These are phyloP conservation scores for Aspergillus tubingensis DNA, from an alignment of 2,329 filamentous ascomycete species.

Conservation along the genomic window DNA sequence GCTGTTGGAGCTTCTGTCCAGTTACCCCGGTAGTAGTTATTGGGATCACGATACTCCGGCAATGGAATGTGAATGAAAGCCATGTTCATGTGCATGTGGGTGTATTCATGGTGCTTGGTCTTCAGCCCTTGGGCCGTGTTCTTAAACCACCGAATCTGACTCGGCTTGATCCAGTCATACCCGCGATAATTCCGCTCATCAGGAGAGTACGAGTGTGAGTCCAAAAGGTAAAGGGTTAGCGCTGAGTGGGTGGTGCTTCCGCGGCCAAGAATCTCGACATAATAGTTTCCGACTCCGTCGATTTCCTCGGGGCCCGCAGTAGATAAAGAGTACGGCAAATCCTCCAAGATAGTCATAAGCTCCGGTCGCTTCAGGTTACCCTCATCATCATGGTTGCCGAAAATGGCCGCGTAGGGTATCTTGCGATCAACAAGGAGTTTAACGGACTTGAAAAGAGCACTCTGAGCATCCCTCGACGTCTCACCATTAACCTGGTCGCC, in stretches of 20 bases:
- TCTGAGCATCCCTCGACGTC: slow-evolving; percentile 86
- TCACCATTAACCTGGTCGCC: slow-evolving; percentile 97
- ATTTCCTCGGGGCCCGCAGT: slow-evolving; percentile 77
- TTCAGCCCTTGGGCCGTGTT: slow-evolving; percentile 73
- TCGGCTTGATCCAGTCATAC: slow-evolving; percentile 96
- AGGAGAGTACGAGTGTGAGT: slow-evolving; percentile 88
- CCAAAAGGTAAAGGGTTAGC: slow-evolving; percentile 89
- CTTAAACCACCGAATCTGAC: slow-evolving; percentile 93
- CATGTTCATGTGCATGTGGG: slow-evolving; percentile 89
- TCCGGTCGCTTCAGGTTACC: slow-evolving; percentile 72
- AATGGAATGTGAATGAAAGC: slow-evolving; percentile 97
- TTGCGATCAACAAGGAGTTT: slow-evolving; percentile 80
- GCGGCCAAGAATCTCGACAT: slow-evolving; percentile 82
- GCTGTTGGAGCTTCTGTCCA: slow-evolving; percentile 86
- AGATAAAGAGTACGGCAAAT: slow-evolving; percentile 87
- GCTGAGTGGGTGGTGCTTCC: slow-evolving; percentile 82
- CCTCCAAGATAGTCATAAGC: slow-evolving; percentile 84
- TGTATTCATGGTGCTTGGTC: slow-evolving; percentile 78
- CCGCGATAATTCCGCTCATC: slow-evolving; percentile 86
- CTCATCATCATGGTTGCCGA: slow-evolving; percentile 97
- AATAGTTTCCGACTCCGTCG: slow-evolving; percentile 93
- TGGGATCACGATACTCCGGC: slow-evolving; percentile 74
- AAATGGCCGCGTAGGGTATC: slow-evolving; percentile 90
- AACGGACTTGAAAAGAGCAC: slow-evolving; percentile 90
- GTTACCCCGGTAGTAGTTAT: slow-evolving; percentile 65